A percentile compares a stretch with the other conserved stretches of the same genome.
These are phyloP conservation scores for Solanum megistacrolobum DNA, from an alignment of 257 asterid genomes.

Conservation along the genomic window DNA sequence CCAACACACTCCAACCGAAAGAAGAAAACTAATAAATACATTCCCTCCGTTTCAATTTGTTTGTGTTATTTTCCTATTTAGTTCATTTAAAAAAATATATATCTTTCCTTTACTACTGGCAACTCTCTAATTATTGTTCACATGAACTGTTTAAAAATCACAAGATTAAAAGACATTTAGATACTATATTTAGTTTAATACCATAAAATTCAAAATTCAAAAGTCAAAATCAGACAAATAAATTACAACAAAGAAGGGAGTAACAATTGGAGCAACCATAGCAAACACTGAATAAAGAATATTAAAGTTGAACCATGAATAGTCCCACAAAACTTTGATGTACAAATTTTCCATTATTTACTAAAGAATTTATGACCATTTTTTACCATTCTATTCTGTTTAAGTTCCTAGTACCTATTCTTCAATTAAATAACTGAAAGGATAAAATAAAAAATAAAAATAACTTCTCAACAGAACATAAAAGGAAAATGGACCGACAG, in stretches of 20 bases:
- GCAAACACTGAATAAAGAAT: background rate
- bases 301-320: background rate
- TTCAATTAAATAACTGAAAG: background rate
- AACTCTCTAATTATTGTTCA: background rate
- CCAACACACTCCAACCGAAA: background rate
- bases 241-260: background rate
- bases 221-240: background rate
- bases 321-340: background rate
- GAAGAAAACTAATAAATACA: background rate
- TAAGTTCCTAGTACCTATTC: background rate
- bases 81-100: rapidly evolving
- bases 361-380: background rate
- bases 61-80: background rate
- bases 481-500: background rate
- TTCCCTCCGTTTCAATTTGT: background rate
- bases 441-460: background rate
- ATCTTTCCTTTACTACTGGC: background rate
- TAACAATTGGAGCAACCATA: background rate
- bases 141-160: too few species aligned
- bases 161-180: background rate
- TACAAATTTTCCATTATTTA: background rate
- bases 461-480: background rate
- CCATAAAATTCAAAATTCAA: background rate
- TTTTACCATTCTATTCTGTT: background rate
- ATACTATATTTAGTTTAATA: background rate